These are phyloP conservation scores for Elongisporangium anandrum DNA, from an alignment of 352 stramenopile species.

Conservation along the genomic window DNA sequence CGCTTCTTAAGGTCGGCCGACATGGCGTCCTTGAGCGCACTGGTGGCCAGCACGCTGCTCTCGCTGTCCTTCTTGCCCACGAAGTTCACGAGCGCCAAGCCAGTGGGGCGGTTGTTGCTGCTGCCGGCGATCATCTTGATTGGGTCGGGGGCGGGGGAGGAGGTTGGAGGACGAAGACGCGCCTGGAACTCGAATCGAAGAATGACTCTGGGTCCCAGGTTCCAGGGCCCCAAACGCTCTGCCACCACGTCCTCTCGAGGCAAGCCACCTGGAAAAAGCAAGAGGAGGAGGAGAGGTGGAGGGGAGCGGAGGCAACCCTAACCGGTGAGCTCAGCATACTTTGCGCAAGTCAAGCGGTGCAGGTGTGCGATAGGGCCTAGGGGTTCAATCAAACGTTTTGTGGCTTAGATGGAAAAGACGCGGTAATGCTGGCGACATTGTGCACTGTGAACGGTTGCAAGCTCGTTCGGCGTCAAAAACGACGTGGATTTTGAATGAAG, in stretches of 20 bases:
- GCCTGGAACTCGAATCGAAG: slow-evolving; percentile 29
- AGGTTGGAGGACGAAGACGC: slow-evolving; percentile 5
- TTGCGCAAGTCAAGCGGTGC: background rate
- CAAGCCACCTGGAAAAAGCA: background rate
- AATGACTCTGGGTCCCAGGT: slow-evolving; percentile 19
- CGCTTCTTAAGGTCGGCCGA: slow-evolving; percentile 68
- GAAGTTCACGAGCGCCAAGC: slow-evolving; percentile 25
- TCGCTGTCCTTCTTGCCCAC: slow-evolving; percentile 8
- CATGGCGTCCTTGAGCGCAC: slow-evolving; percentile 71
- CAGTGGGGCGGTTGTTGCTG: slow-evolving; percentile 6
- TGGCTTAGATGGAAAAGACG: background rate
- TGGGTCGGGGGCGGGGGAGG: slow-evolving; percentile 1
- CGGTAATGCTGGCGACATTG: background rate
- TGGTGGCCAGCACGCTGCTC: slow-evolving; percentile 48
- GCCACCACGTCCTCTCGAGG: slow-evolving; percentile 1
- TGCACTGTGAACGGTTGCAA: background rate
- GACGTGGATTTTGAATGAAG: too few relatives aligned
- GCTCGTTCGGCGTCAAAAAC: background rate
- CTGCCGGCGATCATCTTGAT: slow-evolving; percentile 13
- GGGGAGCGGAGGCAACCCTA: background rate
- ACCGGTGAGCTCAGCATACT: background rate
- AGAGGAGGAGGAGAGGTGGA: background rate
- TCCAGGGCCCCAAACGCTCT: background rate
- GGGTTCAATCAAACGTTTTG: slow-evolving; percentile 16
- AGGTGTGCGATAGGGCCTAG: slow-evolving; percentile 1